A percentile compares a stretch with the other conserved stretches of the same genome.
These are phyloP conservation scores for Talaromyces liani DNA, from an alignment of 495 filamentous ascomycete species.

Conservation along the genomic window DNA sequence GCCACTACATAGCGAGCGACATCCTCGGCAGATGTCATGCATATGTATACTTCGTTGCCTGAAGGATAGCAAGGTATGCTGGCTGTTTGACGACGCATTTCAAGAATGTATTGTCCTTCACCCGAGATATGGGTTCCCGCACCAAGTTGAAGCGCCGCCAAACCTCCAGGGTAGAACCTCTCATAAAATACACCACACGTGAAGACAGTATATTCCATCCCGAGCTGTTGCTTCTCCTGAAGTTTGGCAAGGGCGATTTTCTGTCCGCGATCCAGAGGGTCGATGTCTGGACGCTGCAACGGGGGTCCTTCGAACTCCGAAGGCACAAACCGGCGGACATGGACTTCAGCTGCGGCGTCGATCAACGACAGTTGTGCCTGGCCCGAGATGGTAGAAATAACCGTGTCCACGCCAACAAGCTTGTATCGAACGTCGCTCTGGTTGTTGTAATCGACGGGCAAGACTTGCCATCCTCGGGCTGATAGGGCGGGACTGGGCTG, in stretches of 20 bases:
- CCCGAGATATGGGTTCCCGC: conserved; percentile 33
- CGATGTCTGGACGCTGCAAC: conserved; percentile 22
- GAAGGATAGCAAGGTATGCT: conserved; percentile 47
- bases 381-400: conserved; percentile 67
- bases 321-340: conserved; percentile 63
- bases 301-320: conserved; percentile 63
- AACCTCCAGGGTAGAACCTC: conserved; percentile 58
- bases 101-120: conserved; percentile 57
- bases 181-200: conserved; percentile 73
- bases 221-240: conserved; percentile 34
- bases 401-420: conserved; percentile 62
- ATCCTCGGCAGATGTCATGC: conserved; percentile 60
- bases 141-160: conserved; percentile 49
- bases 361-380: conserved; percentile 62
- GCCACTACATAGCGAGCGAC: conserved; percentile 59
- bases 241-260: conserved; percentile 48
- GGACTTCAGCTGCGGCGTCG: conserved; percentile 55
- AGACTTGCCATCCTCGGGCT: conserved; percentile 47
- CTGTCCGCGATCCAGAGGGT: conserved; percentile 48
- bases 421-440: conserved; percentile 48
- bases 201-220: conserved; percentile 59
- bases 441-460: conserved; percentile 55
- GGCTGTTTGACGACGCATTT: conserved; percentile 48
- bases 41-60: conserved; percentile 45
- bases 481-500: conserved; percentile 25